Evolutionary conservation across 352 stramenopile species (phyloP).

Genomic region (Phytophthora pistaciae): DNA sequence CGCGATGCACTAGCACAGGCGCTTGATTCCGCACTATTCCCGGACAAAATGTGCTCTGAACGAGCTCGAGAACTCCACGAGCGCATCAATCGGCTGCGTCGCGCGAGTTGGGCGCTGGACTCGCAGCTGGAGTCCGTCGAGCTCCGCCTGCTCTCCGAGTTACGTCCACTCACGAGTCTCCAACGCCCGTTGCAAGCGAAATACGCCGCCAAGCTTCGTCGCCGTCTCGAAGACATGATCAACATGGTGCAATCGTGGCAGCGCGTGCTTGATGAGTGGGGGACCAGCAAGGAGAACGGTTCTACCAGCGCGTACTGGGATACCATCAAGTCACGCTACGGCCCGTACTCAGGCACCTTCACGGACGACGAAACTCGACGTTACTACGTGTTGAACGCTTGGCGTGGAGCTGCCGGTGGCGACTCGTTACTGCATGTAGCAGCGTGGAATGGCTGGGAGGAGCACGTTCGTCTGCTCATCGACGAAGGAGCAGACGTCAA

Average conservation of each 20-base stretch:
- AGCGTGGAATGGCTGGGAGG: conserved; percentile 51
- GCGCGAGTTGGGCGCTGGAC: conserved; percentile 28
- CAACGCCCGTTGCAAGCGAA: conserved; percentile 47
- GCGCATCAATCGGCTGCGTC: conserved; percentile 33
- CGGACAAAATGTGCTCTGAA: conserved; percentile 29
- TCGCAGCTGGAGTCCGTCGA: conserved; percentile 46
- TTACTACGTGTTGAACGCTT: conserved; percentile 29
- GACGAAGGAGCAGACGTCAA: conserved; percentile 52
- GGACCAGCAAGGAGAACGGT: not conserved
- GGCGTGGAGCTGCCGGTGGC: conserved; percentile 33
- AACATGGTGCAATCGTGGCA: conserved; percentile 38
- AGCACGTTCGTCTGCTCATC: conserved; percentile 40
- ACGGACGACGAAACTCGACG: conserved; percentile 18
- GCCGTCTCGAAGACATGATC: conserved; percentile 30
- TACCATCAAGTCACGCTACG: conserved; percentile 24
- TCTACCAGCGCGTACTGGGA: conserved; percentile 34
- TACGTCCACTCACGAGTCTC: conserved; percentile 13
- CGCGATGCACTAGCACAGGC: conserved; percentile 21
- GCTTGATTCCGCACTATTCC: conserved; percentile 21
- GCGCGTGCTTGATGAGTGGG: conserved; percentile 31
- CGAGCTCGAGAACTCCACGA: conserved; percentile 34
- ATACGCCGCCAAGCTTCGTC: conserved; percentile 46
- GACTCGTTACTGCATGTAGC: conserved; percentile 69
- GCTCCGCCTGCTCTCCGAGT: conserved; percentile 41
- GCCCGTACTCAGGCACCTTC: not conserved